A percentile compares a stretch with the other conserved stretches of the same genome.
Evolutionary conservation across 495 filamentous ascomycete genomes (phyloP).

Genomic region (Penicillium malachiteum): DNA sequence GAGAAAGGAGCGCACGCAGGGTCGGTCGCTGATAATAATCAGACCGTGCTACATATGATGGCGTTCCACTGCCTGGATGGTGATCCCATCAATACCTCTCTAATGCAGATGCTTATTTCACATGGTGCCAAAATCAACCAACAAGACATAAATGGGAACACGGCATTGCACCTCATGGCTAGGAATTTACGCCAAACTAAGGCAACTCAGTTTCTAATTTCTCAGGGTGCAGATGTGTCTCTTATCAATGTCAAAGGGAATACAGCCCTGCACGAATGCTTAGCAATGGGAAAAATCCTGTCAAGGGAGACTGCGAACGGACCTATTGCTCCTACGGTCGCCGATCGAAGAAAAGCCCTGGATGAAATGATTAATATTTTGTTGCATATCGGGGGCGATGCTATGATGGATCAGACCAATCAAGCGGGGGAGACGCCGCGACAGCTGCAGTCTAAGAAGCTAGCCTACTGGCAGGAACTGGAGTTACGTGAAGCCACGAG

Average conservation of each 20-base stretch:
- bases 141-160: slow-evolving; percentile 11
- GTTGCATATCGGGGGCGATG: not conserved
- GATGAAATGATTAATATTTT: not conserved
- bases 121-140: slow-evolving; percentile 18
- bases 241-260: not conserved
- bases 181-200: slow-evolving; percentile 10
- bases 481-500: not conserved
- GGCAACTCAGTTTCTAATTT: slow-evolving; percentile 10
- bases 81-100: slow-evolving; percentile 7
- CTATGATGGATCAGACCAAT: slow-evolving; percentile 9
- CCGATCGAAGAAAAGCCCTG: not conserved
- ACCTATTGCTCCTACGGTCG: not conserved
- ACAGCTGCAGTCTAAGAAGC: not conserved
- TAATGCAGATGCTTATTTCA: slow-evolving; percentile 9
- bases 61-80: slow-evolving; percentile 3
- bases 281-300: not conserved
- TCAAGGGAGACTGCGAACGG: not conserved
- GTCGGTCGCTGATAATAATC: not conserved
- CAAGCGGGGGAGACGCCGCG: not conserved
- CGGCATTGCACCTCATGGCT: slow-evolving; percentile 10
- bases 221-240: slow-evolving; percentile 6
- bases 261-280: not conserved
- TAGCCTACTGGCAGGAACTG: not conserved
- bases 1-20: slow-evolving; percentile 12
- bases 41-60: slow-evolving; percentile 6